Base-by-base conservation (phyloP, 768 basidiomycete genomes). In the Cyathus striatus region DNA sequence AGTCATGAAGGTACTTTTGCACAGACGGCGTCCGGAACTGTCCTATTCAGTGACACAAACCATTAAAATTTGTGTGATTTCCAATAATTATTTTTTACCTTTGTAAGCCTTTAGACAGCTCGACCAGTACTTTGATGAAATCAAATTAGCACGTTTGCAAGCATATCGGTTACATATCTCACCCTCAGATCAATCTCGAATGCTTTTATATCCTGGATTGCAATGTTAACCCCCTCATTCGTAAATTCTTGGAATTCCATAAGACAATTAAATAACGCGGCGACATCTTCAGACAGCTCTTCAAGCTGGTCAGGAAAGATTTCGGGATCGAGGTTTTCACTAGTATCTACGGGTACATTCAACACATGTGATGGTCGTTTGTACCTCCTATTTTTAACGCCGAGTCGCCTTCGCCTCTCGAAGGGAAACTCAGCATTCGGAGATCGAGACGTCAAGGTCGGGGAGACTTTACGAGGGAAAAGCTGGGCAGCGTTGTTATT, bases 221-320 rank as follows among this genome's bases (percentile, higher is more conserved):
- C 81, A 1, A 76, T 66, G 53, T 86, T 86, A 43, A 76, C 77
- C 3, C 76, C 78, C 49, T 89, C 84, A 40, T 87, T 83, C 20
- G 74, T 79, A 51, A 86, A 85, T 56, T 87, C 86, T 0, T 84
- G 85, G 49, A 89, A 87, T 54, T 88, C 84, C 44, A 87, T 86
- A 48, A 89, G 59, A 50, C 80, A 81, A 36, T 79, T 70, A 44
- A 85, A 58, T 52, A 89, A 89, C 0, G 78, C 81, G 17, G 69
- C 76, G 13, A 88, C 75, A 42, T 81, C 83, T 16, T 65, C 66
- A 3, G 84, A 81, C 26, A 88, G 65, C 22, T 62, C 61, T 46
- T 78, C 75, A 40, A 89, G 60, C 53, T 87, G 79, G 23, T 72
- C 66, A 0, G 86, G 85, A 50, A 87, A 81, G 43, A 70, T 69